Evolutionary conservation across 441 rosid genomes (phyloP).

Genomic region (Melastoma candidum): DNA sequence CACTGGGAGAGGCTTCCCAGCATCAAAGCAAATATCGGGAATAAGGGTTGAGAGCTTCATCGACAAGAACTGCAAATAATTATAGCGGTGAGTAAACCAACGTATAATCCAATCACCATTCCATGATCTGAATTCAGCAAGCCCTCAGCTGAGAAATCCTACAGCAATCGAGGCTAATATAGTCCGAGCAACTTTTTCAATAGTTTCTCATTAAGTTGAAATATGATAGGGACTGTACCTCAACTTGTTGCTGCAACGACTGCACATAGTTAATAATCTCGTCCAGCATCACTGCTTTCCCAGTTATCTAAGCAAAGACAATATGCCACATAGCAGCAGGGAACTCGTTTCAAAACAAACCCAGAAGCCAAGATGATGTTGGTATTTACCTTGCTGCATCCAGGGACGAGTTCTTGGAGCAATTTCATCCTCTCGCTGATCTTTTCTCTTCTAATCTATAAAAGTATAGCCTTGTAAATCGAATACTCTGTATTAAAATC

Average conservation of each 20-base stretch:
- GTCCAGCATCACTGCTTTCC: conserved; percentile 79
- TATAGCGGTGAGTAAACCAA: conserved; percentile 10
- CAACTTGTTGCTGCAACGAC: conserved; percentile 69
- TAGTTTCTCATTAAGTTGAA: not conserved
- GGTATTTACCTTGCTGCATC: conserved; percentile 23
- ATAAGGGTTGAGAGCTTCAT: conserved; percentile 96
- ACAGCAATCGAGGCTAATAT: not conserved
- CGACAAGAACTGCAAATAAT: conserved; percentile 61
- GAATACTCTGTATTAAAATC: conserved; percentile 10
- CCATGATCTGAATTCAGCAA: not conserved
- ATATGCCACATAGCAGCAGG: conserved; percentile 3
- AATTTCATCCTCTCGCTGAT: conserved; percentile 69
- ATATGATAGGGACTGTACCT: conserved; percentile 28
- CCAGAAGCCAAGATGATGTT: conserved; percentile 3
- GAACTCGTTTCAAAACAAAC: not conserved
- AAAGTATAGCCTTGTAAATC: conserved; percentile 3
- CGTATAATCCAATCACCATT: conserved; percentile 2
- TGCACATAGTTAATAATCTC: conserved; percentile 80
- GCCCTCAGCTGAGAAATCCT: not conserved
- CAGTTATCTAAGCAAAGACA: conserved; percentile 47
- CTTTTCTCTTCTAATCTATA: conserved; percentile 69
- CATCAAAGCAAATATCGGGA: conserved; percentile 64
- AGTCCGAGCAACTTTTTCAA: not conserved
- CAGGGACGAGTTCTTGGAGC: conserved; percentile 38
- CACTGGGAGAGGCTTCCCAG: conserved; percentile 71